Base-by-base conservation (phyloP, 2,329 filamentous ascomycete genomes). In the Trichocomaceae sp. region DNA sequence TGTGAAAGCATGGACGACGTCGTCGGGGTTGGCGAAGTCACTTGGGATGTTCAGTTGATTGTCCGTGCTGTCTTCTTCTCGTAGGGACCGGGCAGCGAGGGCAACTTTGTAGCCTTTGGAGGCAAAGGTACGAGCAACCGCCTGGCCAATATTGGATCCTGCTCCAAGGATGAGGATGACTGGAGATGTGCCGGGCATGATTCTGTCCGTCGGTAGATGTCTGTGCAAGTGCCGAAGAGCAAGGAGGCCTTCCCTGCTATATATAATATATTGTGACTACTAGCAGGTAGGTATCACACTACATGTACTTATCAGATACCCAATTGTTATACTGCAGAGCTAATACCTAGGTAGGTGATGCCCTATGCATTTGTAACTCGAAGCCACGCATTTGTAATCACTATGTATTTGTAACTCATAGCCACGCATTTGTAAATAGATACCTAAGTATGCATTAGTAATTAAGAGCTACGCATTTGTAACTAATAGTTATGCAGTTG, bases 71-170 rank as follows among this genome's bases (percentile, higher is more conserved):
- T 66, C 62, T 29, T 64, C 63, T n/a, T 69, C 64, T 2, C 65
- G 63, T 13, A 63, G 47, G 5, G 55, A 65, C 23, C 74, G 63
- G 8, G 73, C 65, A 12, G 68, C 71, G 5, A 73, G 61, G 8
- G 73, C 75, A 23, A 77, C 66, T 55, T 68, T 69, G 64, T 77
- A 77, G 53, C 75, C 75, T 47, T 72, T 70, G 1, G 63, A 55
- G 9, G 69, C 64, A 58, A 77, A 76, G 8, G 66, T 63, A 13
- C 62, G 59, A n/a, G 69, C 69, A 3, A 73, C 68, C 19, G 63
- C 54, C 2, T 65, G 58, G 10, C 74, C 75, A 23, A 76, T 62
- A 52, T 73, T 76, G 47, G 73, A 56, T 2, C 75, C 75, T 8
- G 72, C 66, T 35, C 75, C 75, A 44, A 77, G 68, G 58, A 78